Percentiles rank a stretch among this genome's conserved stretches.
These are phyloP conservation scores for Cladosporium phlei DNA, from an alignment of 2,329 filamentous ascomycete genomes.

Conservation along the genomic window DNA sequence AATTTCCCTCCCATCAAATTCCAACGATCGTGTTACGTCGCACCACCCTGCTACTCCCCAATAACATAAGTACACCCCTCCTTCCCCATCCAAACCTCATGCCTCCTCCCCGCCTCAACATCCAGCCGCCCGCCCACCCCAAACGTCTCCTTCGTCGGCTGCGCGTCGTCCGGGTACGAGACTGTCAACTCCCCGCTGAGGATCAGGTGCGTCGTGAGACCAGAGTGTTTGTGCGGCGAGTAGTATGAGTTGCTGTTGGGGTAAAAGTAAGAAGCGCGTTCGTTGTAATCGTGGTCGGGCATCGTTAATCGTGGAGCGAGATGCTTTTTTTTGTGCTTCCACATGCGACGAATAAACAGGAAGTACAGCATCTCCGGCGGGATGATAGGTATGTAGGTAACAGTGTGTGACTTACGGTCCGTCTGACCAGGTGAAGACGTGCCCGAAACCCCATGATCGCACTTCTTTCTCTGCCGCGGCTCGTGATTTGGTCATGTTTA, in stretches of 20 bases:
- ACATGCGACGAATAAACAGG: too few relatives aligned
- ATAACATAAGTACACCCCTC: slow-evolving; percentile 65
- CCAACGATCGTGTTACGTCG: too few relatives aligned
- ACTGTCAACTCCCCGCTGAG: slow-evolving; percentile 61
- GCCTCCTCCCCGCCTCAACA: slow-evolving; percentile 58
- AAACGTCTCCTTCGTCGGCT: slow-evolving; percentile 54
- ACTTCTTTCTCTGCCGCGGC: slow-evolving; percentile 54
- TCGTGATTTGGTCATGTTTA: neutral
- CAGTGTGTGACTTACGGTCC: slow-evolving; percentile 51
- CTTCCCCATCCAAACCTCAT: slow-evolving; percentile 66
- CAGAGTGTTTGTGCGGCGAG: slow-evolving; percentile 60
- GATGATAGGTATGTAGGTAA: too few relatives aligned
- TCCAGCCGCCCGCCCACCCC: slow-evolving; percentile 60
- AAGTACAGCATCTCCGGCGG: too few relatives aligned
- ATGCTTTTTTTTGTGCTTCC: too few relatives aligned
- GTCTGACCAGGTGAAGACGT: slow-evolving; percentile 70
- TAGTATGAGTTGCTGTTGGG: slow-evolving; percentile 60
- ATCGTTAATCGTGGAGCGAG: too few relatives aligned
- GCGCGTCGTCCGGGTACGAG: slow-evolving; percentile 57
- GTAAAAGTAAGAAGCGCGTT: too few relatives aligned
- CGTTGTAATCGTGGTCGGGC: too few relatives aligned
- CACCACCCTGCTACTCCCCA: slow-evolving; percentile 42
- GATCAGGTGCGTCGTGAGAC: slow-evolving; percentile 66
- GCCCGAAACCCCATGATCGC: slow-evolving; percentile 62
- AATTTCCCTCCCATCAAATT: too few relatives aligned